Percentiles rank a stretch among this genome's conserved stretches.
Conservation (phyloP, 2,329 filamentous ascomycete species). For the Sporothrix sp. region DNA sequence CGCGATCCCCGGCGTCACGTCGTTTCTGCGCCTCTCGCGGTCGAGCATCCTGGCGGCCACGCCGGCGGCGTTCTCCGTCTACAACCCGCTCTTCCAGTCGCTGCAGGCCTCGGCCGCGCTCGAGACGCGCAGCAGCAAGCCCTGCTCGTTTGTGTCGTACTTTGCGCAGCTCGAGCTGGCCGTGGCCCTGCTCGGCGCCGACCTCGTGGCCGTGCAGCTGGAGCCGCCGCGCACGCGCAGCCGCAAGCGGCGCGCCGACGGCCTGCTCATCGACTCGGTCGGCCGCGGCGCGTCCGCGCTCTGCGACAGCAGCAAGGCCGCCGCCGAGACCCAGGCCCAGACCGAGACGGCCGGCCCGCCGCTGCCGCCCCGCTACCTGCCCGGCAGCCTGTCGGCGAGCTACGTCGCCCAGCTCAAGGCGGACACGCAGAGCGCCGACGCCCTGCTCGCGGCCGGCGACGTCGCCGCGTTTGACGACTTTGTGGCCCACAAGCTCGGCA, state of each 20-base stretch:
- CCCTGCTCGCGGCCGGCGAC: constrained; percentile 36
- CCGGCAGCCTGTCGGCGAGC: constrained; percentile 40
- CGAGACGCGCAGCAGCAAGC: constrained; percentile 28
- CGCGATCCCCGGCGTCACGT: constrained; percentile 41
- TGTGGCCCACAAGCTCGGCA: constrained; percentile 33
- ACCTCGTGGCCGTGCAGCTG: constrained; percentile 60
- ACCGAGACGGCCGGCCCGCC: too few relatives aligned
- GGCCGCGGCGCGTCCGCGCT: constrained; percentile 45
- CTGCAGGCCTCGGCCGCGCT: constrained; percentile 42
- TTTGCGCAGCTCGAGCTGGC: constrained; percentile 57
- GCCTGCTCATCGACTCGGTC: constrained; percentile 63
- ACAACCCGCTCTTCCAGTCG: constrained; percentile 59
- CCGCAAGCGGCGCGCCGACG: constrained; percentile 46
- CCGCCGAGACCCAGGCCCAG: not conserved
- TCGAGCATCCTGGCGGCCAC: constrained; percentile 57
- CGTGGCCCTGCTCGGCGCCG: constrained; percentile 52
- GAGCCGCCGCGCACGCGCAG: constrained; percentile 49
- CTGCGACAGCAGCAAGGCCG: not conserved
- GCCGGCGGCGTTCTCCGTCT: constrained; percentile 45
- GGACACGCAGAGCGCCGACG: constrained; percentile 39
- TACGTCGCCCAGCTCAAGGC: constrained; percentile 38
- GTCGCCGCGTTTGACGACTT: constrained; percentile 38
- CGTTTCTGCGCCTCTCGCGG: constrained; percentile 57
- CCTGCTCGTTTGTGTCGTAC: constrained; percentile 46
- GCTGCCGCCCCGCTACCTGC: constrained; percentile 25